Conservation (phyloP, 1,139 yeast species). For the Spathaspora sp. region DNA sequence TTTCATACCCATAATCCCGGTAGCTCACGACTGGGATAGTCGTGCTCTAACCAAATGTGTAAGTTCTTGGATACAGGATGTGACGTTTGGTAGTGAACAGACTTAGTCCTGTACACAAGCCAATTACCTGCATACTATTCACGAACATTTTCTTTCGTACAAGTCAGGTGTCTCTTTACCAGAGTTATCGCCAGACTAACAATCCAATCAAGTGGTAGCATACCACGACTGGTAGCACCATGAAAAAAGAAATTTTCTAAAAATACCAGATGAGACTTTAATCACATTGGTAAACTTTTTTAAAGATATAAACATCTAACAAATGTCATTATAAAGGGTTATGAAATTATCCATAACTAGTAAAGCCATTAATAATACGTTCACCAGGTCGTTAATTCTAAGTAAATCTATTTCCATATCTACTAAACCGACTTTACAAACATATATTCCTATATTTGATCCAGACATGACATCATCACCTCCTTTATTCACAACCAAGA, state of each 20-base stretch:
- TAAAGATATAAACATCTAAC: too few relatives aligned
- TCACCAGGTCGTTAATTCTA: background rate
- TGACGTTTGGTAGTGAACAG: too few relatives aligned
- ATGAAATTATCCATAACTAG: background rate
- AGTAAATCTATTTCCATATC: background rate
- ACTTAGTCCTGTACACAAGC: too few relatives aligned
- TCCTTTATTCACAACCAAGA: constrained; percentile 22
- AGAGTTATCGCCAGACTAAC: too few relatives aligned
- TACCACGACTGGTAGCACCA: background rate
- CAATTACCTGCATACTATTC: too few relatives aligned
- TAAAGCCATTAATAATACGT: background rate
- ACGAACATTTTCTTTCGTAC: too few relatives aligned
- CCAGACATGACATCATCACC: background rate
- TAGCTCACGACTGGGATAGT: too few relatives aligned
- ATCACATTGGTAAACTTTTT: background rate
- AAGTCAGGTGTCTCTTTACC: too few relatives aligned
- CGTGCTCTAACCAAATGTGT: too few relatives aligned
- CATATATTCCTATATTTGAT: background rate
- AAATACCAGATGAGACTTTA: background rate
- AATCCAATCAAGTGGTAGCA: background rate
- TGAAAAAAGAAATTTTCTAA: background rate
- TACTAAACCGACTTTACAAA: background rate
- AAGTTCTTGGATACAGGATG: too few relatives aligned
- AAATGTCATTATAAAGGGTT: background rate
- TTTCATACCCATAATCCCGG: too few relatives aligned